Conservation (phyloP, 345 rosid genomes). For the Firmiana major region DNA sequence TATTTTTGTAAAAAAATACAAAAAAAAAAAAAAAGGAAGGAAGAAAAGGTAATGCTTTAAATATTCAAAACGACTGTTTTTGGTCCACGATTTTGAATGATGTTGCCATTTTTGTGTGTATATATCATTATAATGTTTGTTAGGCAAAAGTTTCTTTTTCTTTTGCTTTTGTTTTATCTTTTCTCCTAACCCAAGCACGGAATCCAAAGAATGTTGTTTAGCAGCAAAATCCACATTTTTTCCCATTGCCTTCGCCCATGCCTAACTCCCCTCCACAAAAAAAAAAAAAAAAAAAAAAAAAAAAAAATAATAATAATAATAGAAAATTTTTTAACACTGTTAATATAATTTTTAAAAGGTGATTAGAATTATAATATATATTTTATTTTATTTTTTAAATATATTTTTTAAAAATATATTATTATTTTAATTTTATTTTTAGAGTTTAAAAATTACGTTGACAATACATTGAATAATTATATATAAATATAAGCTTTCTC, state of each 20-base stretch:
- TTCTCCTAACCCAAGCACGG: not conserved
- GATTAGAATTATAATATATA: too few species aligned
- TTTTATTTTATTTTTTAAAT: too few species aligned
- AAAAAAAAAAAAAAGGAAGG: not conserved
- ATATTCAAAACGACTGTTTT: not conserved
- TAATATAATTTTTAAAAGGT: too few species aligned
- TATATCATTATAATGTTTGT: conserved; percentile 2
- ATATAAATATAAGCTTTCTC: too few species aligned
- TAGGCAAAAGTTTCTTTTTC: conserved; percentile 12
- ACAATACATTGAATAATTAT: too few species aligned
- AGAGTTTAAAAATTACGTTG: too few species aligned
- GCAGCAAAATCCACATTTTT: not conserved
- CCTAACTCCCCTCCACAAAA: too few species aligned
- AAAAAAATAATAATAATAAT: too few species aligned
- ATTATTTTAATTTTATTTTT: too few species aligned
- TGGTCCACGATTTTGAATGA: conserved; percentile 10
- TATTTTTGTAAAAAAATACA: not conserved
- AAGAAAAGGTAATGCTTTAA: not conserved
- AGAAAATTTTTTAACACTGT: too few species aligned
- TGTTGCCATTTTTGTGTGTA: not conserved
- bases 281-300: too few species aligned
- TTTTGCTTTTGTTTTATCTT: conserved; percentile 17
- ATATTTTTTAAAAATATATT: too few species aligned
- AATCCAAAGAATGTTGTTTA: not conserved
- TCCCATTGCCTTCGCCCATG: not conserved